Conservation (phyloP, 1,284 basidiomycete genomes). For the Tilletia indica region DNA sequence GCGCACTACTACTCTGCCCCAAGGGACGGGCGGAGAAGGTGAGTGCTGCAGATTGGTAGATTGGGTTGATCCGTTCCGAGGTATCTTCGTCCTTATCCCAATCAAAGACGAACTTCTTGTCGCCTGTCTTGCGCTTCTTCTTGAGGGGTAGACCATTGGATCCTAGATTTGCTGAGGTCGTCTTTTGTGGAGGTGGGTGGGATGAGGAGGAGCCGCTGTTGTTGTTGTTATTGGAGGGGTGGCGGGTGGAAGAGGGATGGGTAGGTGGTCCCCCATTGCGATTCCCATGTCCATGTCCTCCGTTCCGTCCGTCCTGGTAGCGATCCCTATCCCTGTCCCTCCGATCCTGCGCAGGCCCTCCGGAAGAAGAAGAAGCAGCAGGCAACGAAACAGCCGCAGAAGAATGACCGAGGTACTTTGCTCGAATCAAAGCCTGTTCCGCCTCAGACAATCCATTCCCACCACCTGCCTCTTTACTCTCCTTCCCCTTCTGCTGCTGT, state of each 20-base stretch:
- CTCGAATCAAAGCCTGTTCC: constrained; percentile 30
- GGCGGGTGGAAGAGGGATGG: too few relatives aligned
- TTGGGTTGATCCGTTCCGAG: constrained; percentile 25
- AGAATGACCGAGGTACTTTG: constrained; percentile 8
- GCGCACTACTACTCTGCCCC: constrained; percentile 21
- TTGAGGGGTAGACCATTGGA: constrained; percentile 28
- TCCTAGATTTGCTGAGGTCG: not conserved
- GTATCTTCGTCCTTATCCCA: constrained; percentile 65
- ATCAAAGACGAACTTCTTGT: constrained; percentile 93
- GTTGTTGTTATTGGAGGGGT: not conserved
- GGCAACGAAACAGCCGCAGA: constrained; percentile 26
- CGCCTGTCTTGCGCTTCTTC: constrained; percentile 74
- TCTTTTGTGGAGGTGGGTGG: not conserved
- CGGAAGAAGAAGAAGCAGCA: constrained; percentile 12
- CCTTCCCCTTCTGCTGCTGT: constrained; percentile 9
- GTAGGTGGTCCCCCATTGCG: too few relatives aligned
- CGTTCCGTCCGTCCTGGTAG: too few relatives aligned
- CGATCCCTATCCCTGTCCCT: not conserved
- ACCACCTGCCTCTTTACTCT: not conserved
- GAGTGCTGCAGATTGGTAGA: constrained; percentile 27
- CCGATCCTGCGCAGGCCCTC: not conserved
- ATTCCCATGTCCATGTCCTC: too few relatives aligned
- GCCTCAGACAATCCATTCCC: constrained; percentile 19
- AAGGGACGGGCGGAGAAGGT: too few relatives aligned
- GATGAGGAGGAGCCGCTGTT: not conserved